Conservation (phyloP, 768 basidiomycete species). For the Paxillus ammoniavirescens region DNA sequence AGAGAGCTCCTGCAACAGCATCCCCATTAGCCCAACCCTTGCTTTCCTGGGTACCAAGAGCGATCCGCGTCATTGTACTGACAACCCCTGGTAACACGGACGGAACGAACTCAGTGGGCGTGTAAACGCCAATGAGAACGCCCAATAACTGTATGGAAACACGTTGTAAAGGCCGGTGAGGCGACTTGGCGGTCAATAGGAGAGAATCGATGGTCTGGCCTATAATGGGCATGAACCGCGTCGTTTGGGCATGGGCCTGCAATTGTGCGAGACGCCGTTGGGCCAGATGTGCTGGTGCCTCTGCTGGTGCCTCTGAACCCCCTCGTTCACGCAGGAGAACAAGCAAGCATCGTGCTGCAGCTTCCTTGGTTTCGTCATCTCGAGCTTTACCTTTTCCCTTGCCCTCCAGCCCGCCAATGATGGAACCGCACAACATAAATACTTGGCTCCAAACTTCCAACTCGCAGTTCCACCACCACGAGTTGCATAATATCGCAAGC, state of each 20-base stretch:
- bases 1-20: constrained; percentile 55
- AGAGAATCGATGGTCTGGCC: constrained; percentile 81
- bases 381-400: constrained; percentile 68
- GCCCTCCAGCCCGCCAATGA: constrained; percentile 61
- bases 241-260: constrained; percentile 37
- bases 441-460: constrained; percentile 78
- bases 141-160: constrained; percentile 58
- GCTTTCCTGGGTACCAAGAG: constrained; percentile 49
- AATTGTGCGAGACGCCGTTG: constrained; percentile 39
- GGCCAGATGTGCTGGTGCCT: constrained; percentile 14
- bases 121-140: constrained; percentile 48
- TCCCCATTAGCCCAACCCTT: constrained; percentile 78
- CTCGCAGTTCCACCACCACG: constrained; percentile 89
- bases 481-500: constrained; percentile 56
- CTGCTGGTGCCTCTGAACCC: constrained; percentile 39
- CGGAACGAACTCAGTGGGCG: constrained; percentile 52
- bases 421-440: constrained; percentile 70
- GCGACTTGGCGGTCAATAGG: constrained; percentile 56
- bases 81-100: constrained; percentile 83
- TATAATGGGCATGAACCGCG: constrained; percentile 68
- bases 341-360: constrained; percentile 66
- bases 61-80: constrained; percentile 71
- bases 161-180: constrained; percentile 58
- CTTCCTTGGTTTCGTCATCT: constrained; percentile 80
- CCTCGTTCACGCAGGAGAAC: constrained; percentile 57